Base-by-base conservation (phyloP, 2,329 filamentous ascomycete species). In the Cladorrhinum sp. region DNA sequence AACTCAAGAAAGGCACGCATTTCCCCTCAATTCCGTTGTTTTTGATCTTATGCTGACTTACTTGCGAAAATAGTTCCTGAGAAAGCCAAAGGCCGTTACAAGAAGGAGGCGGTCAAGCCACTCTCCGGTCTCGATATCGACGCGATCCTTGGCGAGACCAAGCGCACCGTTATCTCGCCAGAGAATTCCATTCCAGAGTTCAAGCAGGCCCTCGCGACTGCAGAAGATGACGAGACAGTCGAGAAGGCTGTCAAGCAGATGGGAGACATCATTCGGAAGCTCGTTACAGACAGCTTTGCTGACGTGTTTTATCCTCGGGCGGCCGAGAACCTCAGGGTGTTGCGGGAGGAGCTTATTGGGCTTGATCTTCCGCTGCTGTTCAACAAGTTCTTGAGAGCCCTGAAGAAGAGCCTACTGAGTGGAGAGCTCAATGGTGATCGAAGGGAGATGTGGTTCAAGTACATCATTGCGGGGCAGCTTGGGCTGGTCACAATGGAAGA, bases 121-220 rank as follows among this genome's bases (percentile, higher is more conserved):
- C 84, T 96, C 8, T 98, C 94, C 0, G 93, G 93, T 20, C 86
- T 99, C 46, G 90, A 98, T 68, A 83, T 98, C 42, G 89, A 93
- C 62, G 86, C 86, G 3, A 84, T 98, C 2, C 85, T 98, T n/a
- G 82, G 83, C 51, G 84, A 81, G 52, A 76, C 76, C 26, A 75
- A 74, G 63, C 71, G 71, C 55, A 70, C 64, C 6, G 73, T 70
- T 60, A 80, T 86, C 21, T 79, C 79, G 1, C 73, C 83, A 0
- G 82, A 88, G 9, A 98, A 98, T 65, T 86, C 93, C 1, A 86
- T 98, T 4, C 92, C 95, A 0, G 91, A 94, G 62, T 97, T 96
- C 83, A 96, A 93, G 72, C 91, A 92, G 72, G 82, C 88, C 2
- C 79, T 98, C 16, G 80, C 80, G 1, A 76, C 77, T 1, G 81